A percentile compares a stretch with the other conserved stretches of the same genome.
These are phyloP conservation scores for Eutypa lata DNA, from an alignment of 2,329 filamentous ascomycete species.

Conservation along the genomic window DNA sequence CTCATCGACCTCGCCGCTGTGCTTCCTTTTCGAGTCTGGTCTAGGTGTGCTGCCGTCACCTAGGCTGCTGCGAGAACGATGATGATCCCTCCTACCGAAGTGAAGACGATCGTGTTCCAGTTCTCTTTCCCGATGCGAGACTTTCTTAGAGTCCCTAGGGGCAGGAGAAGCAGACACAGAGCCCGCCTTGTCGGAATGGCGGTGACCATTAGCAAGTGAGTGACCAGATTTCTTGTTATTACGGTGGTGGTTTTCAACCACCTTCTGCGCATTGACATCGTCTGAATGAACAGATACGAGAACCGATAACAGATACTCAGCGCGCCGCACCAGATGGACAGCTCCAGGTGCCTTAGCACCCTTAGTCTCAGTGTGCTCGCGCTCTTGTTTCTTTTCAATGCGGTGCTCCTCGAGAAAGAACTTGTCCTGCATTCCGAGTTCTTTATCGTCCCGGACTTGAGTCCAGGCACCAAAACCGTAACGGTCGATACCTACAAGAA, in stretches of 20 bases:
- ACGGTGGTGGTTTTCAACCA: constrained; percentile 88
- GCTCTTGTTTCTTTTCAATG: constrained; percentile 96
- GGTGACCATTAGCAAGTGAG: constrained; percentile 54
- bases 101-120: constrained; percentile 41
- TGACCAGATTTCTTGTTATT: constrained; percentile 77
- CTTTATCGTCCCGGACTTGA: constrained; percentile 86
- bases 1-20: constrained; percentile 51
- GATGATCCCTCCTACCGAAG: constrained; percentile 40
- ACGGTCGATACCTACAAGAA: constrained; percentile 86
- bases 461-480: constrained; percentile 97
- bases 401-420: constrained; percentile 96
- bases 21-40: constrained; percentile 60
- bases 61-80: constrained; percentile 47
- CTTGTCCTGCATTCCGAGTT: constrained; percentile 83
- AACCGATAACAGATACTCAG: constrained; percentile 94
- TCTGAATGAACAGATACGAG: constrained; percentile 80
- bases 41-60: constrained; percentile 51
- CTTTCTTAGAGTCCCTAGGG: constrained; percentile 50
- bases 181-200: constrained; percentile 54
- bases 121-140: constrained; percentile 42
- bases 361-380: constrained; percentile 73
- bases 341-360: constrained; percentile 92
- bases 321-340: constrained; percentile 90
- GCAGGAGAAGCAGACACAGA: constrained; percentile 71
- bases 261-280: constrained; percentile 71